A percentile compares a stretch with the other conserved stretches of the same genome.
phyloP scores from a whole-genome alignment of 345 rosid genomes.

The Hibiscus trionum region DNA sequence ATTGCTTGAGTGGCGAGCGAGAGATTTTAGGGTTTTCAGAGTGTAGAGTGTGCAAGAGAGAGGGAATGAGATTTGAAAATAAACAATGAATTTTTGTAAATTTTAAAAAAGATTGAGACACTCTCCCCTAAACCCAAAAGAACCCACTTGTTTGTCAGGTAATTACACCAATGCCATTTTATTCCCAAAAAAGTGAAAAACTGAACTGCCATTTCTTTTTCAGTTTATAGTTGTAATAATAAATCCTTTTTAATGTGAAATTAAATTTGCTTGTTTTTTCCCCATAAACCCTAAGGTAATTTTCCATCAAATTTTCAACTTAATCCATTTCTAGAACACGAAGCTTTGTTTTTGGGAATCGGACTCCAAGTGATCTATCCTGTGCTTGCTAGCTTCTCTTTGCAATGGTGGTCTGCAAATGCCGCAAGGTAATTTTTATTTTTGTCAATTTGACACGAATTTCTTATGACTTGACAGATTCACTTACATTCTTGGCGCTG shows the following conservation, averaged over 20 bases:
- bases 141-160: not conserved
- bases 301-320: too few relatives aligned
- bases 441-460: not conserved
- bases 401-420: slow-evolving; percentile 90
- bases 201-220: too few relatives aligned
- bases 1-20: slow-evolving; percentile 14
- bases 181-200: too few relatives aligned
- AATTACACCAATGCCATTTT: not conserved
- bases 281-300: too few relatives aligned
- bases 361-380: slow-evolving; percentile 15
- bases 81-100: not conserved
- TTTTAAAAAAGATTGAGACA: not conserved
- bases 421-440: slow-evolving; percentile 55
- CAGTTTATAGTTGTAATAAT: too few relatives aligned
- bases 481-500: not conserved
- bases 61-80: slow-evolving; percentile 18
- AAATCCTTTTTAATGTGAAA: too few relatives aligned
- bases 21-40: slow-evolving; percentile 7
- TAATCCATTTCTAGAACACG: too few relatives aligned
- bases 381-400: slow-evolving; percentile 10
- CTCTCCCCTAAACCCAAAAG: not conserved
- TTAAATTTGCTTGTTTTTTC: too few relatives aligned
- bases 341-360: not conserved
- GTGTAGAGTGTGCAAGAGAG: slow-evolving; percentile 8
- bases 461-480: not conserved